A percentile compares a stretch with the other conserved stretches of the same genome.
These are phyloP conservation scores for Cicer arietinum DNA, from an alignment of 306 rosid species.

Conservation along the genomic window DNA sequence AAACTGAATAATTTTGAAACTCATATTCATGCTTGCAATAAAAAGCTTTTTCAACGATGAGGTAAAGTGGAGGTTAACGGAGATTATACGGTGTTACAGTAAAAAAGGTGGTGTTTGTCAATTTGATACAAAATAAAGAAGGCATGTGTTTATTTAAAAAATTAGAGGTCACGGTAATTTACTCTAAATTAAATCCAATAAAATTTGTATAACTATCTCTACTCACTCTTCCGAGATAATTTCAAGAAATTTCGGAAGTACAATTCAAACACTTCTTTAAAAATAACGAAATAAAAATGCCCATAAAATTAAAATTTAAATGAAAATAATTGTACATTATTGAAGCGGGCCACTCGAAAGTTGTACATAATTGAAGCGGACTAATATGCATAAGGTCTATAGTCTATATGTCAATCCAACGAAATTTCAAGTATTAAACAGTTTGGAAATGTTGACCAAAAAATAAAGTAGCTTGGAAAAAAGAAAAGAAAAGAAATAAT, in stretches of 20 bases:
- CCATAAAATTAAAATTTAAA: background rate
- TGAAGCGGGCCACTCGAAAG: slow-evolving; percentile 10
- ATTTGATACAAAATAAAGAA: too few relatives aligned
- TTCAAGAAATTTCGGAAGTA: background rate
- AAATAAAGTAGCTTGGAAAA: background rate
- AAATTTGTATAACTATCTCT: too few relatives aligned
- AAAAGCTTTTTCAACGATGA: too few relatives aligned
- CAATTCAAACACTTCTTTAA: background rate
- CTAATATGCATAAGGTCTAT: slow-evolving; percentile 1
- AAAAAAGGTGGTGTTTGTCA: too few relatives aligned
- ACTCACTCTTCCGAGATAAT: background rate
- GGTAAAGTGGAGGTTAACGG: too few relatives aligned
- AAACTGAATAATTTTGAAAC: too few relatives aligned
- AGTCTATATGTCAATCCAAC: background rate
- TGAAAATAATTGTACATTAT: background rate
- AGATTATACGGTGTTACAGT: too few relatives aligned
- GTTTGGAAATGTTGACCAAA: background rate
- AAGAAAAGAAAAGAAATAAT: background rate
- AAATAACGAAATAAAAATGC: background rate
- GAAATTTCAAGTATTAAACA: background rate
- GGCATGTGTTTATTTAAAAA: too few relatives aligned
- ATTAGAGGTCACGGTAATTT: too few relatives aligned
- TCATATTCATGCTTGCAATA: too few relatives aligned
- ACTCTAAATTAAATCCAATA: too few relatives aligned
- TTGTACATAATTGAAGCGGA: slow-evolving; percentile 1